Conservation (phyloP, 768 basidiomycete genomes). For the Panus rudis region DNA sequence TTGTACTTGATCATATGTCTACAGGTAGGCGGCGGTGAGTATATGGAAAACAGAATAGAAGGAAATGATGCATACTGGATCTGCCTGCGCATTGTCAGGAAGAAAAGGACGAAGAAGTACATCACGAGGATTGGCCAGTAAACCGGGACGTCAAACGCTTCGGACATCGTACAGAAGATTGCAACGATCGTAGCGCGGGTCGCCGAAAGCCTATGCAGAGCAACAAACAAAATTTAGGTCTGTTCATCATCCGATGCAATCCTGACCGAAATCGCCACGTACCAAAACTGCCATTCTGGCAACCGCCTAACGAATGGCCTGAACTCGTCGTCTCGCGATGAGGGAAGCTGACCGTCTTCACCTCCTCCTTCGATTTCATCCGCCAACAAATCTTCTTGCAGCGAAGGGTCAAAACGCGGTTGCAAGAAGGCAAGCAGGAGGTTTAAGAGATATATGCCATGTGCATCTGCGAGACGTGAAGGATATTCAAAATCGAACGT, state of each 20-base stretch:
- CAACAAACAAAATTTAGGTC: neutral
- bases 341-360: slow-evolving; percentile 50
- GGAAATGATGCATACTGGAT: slow-evolving; percentile 67
- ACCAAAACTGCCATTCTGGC: slow-evolving; percentile 98
- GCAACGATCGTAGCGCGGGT: slow-evolving; percentile 86
- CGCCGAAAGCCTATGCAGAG: slow-evolving; percentile 65
- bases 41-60: neutral
- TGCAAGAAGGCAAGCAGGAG: slow-evolving; percentile 95
- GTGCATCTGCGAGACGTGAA: slow-evolving; percentile 51
- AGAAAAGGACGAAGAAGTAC: slow-evolving; percentile 94
- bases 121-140: slow-evolving; percentile 99
- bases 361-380: slow-evolving; percentile 95
- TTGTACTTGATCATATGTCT: slow-evolving; percentile 99
- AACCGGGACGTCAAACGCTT: slow-evolving; percentile 91
- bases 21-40: slow-evolving; percentile 8
- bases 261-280: slow-evolving; percentile 16
- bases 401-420: slow-evolving; percentile 95
- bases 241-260: neutral
- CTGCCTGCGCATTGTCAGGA: slow-evolving; percentile 92
- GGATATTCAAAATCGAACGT: neutral
- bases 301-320: slow-evolving; percentile 92
- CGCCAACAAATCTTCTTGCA: slow-evolving; percentile 88
- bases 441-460: slow-evolving; percentile 93
- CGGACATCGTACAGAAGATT: slow-evolving; percentile 71
- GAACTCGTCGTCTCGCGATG: slow-evolving; percentile 87